Evolutionary conservation across 2,329 filamentous ascomycete genomes (phyloP).

Genomic region (Aspergillus fumigatiaffinis): DNA sequence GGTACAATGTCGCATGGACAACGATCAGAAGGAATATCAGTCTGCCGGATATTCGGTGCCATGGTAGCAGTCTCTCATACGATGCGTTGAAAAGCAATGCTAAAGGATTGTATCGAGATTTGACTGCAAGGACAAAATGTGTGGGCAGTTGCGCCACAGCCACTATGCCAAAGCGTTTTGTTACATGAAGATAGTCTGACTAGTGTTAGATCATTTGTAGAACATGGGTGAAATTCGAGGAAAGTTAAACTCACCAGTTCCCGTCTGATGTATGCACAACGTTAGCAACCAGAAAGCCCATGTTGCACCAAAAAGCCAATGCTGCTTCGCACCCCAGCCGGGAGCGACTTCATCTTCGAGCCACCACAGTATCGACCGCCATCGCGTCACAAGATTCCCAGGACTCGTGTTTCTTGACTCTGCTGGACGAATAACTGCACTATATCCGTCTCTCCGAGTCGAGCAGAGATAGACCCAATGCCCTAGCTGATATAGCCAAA

Average conservation of each 20-base stretch:
- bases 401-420: neutral
- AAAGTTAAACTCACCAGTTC: neutral
- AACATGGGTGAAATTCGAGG: neutral
- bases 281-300: neutral
- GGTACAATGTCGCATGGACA: conserved; percentile 47
- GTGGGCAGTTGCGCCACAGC: conserved; percentile 52
- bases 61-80: conserved; percentile 49
- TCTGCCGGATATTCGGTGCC: conserved; percentile 50
- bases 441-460: neutral
- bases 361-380: neutral
- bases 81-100: conserved; percentile 47
- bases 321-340: neutral
- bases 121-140: conserved; percentile 47
- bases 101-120: conserved; percentile 48
- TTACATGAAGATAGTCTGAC: conserved; percentile 52
- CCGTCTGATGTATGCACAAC: neutral
- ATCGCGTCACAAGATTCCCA: neutral
- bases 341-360: neutral
- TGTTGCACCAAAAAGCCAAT: neutral
- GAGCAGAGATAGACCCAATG: neutral
- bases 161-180: conserved; percentile 53
- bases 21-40: conserved; percentile 46
- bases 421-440: neutral
- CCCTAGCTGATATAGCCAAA: neutral
- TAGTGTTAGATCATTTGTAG: neutral